phyloP scores from a whole-genome alignment of 1,284 basidiomycete species.

The Tylopilus sp. region DNA sequence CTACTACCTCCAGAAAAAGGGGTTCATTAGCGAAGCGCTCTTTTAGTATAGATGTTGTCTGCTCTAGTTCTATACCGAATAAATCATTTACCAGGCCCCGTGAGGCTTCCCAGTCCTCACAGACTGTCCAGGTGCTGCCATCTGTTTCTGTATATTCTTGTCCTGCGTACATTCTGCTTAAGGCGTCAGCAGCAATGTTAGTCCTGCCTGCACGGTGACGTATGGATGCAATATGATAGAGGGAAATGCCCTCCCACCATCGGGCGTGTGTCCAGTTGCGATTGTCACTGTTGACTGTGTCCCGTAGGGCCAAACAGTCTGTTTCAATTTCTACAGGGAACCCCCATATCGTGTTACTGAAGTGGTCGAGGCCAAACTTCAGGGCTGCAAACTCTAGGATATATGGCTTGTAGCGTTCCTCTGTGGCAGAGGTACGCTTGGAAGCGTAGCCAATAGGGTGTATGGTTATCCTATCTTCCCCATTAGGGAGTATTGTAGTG shows the following conservation, averaged over 20 bases:
- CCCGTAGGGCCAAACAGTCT: neutral
- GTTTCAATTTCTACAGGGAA: constrained; percentile 11
- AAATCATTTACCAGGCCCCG: constrained; percentile 32
- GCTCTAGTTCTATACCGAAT: neutral
- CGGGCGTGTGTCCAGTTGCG: constrained; percentile 14
- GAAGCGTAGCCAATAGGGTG: constrained; percentile 17
- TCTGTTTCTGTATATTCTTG: neutral
- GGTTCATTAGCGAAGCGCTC: constrained; percentile 23
- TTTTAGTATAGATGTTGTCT: neutral
- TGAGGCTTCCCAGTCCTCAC: constrained; percentile 33
- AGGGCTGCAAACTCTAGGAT: constrained; percentile 16
- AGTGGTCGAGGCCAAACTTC: constrained; percentile 22
- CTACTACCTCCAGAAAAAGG: constrained; percentile 7
- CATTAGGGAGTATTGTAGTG: neutral
- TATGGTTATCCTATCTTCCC: neutral
- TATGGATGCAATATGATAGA: neutral
- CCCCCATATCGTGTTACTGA: constrained; percentile 18
- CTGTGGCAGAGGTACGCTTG: neutral
- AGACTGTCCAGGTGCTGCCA: constrained; percentile 23
- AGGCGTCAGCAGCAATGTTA: constrained; percentile 13
- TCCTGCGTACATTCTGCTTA: constrained; percentile 18
- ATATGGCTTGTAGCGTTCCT: constrained; percentile 25
- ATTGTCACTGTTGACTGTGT: too few species aligned
- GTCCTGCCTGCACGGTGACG: neutral
- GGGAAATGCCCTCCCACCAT: constrained; percentile 11